Evolutionary conservation across 139 green algal species (phyloP).

Genomic region (Spirogloea muscicola): DNA sequence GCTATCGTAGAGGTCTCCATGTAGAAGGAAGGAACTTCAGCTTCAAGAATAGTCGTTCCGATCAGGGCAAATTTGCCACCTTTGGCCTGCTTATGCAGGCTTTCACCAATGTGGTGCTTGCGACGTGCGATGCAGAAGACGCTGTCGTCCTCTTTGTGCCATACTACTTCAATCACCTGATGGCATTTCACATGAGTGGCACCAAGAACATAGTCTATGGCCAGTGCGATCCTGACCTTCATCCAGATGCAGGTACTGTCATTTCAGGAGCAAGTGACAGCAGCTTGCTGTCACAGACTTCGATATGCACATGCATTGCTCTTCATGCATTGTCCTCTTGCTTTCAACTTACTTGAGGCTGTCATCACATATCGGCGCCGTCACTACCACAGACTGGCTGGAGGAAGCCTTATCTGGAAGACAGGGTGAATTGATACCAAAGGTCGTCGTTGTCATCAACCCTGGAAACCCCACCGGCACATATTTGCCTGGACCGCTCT

Average conservation of each 20-base stretch:
- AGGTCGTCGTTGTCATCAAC: conserved; percentile 28
- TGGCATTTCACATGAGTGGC: conserved; percentile 65
- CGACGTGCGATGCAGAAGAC: conserved; percentile 67
- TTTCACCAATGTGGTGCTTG: conserved; percentile 81
- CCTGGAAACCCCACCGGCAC: conserved; percentile 19
- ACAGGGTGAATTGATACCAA: conserved; percentile 6
- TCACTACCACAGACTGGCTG: conserved; percentile 35
- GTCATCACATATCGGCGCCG: no score
- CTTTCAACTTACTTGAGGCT: no score
- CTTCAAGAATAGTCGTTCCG: no score
- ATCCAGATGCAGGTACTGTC: conserved; percentile 22
- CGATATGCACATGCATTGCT: neutral
- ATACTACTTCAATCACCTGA: conserved; percentile 97
- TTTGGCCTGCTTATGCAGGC: conserved; percentile 31
- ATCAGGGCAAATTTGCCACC: no score
- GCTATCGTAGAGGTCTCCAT: no score
- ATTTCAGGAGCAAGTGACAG: no score
- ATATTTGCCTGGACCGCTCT: neutral
- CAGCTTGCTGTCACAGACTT: no score
- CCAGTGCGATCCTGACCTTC: conserved; percentile 36
- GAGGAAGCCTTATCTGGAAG: conserved; percentile 15
- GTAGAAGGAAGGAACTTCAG: no score
- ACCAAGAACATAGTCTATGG: conserved; percentile 51
- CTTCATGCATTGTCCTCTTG: neutral
- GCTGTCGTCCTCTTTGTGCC: conserved; percentile 79